Base-by-base conservation (phyloP, 202 grass and related monocot genomes). In the Digitaria exilis region DNA sequence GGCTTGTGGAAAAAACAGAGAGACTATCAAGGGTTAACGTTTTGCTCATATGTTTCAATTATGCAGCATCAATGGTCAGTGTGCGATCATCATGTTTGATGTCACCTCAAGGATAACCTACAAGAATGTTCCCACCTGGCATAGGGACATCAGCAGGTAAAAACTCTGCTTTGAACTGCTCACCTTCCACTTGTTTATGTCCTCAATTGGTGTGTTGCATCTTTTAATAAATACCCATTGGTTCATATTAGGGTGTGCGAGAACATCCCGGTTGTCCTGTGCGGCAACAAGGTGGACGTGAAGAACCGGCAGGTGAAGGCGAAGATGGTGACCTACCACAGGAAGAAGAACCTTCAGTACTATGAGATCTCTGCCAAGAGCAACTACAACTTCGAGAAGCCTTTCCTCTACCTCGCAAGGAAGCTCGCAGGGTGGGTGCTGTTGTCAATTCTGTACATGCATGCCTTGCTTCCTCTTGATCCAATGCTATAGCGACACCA, bases 311-410 rank as follows among this genome's bases (percentile, higher is more conserved):
- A 92, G 65, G 87, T 92, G 48, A 92, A 89, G 78, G 84, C 90
- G 11, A 86, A 89, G 79, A 72, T 84, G 69, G 90, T 92, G 25
- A 89, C 86, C 46, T 92, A 89, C 80, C 90, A 92, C 69, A 81
- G 83, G 84, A 92, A 92, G 87, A 92, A 89, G 83, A 89, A 64
- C 62, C 86, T 89, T 13, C 90, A 89, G 86, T 92, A 92, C 79
- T 89, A 92, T 6, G 90, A 92, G 50, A 92, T 92, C 37, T 92
- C 90, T 37, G 90, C 90, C 43, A 92, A 92, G 83, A 92, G 87
- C 45, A 92, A 92, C 73, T 91, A 91, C 42, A 92, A 89, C 55
- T 92, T 92, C 76, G 90, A 92, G 90, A 92, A 89, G 67, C 87
- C 87, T 32, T 92, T 92, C 64, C 90, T 92, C 52, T 92, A 84